phyloP scores from a whole-genome alignment of 2,329 filamentous ascomycete genomes.

The Epichloe brachyelytri region DNA sequence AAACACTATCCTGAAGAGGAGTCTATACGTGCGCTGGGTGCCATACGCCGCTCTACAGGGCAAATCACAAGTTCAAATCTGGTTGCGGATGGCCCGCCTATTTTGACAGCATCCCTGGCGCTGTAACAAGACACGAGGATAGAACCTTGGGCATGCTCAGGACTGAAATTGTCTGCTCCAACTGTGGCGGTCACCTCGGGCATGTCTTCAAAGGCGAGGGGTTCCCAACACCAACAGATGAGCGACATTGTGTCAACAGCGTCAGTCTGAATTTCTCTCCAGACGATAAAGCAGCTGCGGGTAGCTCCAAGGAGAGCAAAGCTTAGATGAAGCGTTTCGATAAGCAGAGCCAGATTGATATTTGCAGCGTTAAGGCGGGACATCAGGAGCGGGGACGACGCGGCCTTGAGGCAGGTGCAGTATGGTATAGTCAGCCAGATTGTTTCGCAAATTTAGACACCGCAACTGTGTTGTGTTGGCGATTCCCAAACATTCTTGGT shows the following conservation, averaged over 20 bases:
- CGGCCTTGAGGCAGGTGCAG: not conserved
- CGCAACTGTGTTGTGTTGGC: too few relatives aligned
- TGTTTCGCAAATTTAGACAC: too few relatives aligned
- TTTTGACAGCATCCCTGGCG: conserved; percentile 87
- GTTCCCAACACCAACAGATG: conserved; percentile 74
- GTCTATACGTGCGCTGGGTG: conserved; percentile 84
- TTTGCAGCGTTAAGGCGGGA: not conserved
- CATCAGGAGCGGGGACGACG: not conserved
- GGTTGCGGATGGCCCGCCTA: conserved; percentile 98
- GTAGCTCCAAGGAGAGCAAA: conserved; percentile 23
- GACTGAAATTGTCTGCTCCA: conserved; percentile 87
- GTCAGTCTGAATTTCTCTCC: conserved; percentile 72
- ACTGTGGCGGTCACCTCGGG: conserved; percentile 89
- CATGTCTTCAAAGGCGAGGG: conserved; percentile 91
- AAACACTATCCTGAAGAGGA: conserved; percentile 63
- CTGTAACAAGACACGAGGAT: conserved; percentile 74
- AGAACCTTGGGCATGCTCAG: conserved; percentile 65
- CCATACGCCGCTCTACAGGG: conserved; percentile 78
- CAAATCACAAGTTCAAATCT: conserved; percentile 88
- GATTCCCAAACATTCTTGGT: too few relatives aligned
- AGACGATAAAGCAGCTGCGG: conserved; percentile 40
- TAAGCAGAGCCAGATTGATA: not conserved
- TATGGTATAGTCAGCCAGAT: not conserved
- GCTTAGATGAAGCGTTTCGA: conserved; percentile 11
- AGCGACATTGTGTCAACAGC: conserved; percentile 95